Conservation (phyloP, 2,329 filamentous ascomycete species). For the Phialophora tarda region DNA sequence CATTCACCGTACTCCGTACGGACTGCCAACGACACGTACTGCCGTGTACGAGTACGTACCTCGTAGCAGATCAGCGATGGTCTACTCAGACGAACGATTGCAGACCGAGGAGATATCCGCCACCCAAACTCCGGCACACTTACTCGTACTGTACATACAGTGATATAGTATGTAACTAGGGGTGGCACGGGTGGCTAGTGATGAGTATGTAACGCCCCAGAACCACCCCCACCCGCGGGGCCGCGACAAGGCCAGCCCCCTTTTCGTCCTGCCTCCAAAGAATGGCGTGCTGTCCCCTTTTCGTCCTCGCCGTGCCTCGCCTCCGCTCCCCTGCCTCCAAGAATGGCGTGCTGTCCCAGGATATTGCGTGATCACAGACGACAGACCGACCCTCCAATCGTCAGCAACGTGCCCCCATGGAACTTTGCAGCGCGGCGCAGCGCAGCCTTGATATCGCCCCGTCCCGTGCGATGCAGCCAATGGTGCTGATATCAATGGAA, state of each 20-base stretch:
- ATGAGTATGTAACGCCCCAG: background rate
- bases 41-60: background rate
- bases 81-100: too few relatives aligned
- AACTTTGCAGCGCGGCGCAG: background rate
- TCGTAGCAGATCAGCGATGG: background rate
- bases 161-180: too few relatives aligned
- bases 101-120: slow-evolving; percentile 1
- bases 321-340: background rate
- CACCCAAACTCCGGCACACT: background rate
- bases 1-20: too few relatives aligned
- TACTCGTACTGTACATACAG: background rate
- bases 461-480: background rate
- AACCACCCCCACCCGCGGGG: background rate
- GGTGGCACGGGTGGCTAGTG: background rate
- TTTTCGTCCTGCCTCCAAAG: background rate
- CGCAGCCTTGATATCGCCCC: slow-evolving; percentile 7
- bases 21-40: too few relatives aligned
- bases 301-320: too few relatives aligned
- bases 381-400: slow-evolving; percentile 9
- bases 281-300: too few relatives aligned
- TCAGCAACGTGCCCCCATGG: background rate
- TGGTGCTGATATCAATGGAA: background rate
- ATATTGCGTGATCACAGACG: slow-evolving; percentile 18
- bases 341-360: slow-evolving; percentile 18
- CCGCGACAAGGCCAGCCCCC: slow-evolving; percentile 5